Base-by-base conservation (phyloP, 352 stramenopile species). In the Pythium utonaiense region DNA sequence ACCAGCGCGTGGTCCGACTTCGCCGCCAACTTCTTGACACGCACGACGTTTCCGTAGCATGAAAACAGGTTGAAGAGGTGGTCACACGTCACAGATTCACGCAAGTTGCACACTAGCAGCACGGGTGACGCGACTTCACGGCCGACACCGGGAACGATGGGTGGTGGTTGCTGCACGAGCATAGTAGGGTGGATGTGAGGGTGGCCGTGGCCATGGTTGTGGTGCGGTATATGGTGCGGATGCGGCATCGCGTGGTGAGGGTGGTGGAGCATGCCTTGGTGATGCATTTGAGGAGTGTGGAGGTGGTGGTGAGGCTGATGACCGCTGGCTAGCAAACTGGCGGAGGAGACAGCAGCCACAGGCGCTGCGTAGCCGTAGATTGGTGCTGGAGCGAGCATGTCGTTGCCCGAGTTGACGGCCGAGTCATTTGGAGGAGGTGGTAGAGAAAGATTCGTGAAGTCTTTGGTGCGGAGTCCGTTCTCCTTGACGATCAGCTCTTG, bases 51-150 rank as follows among this genome's bases (percentile, higher is more conserved):
- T 19, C 78, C 78, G 33, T 88, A 88, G 52, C 76, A 88, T 19
- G 78, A 88, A 28, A 88, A 88, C 16, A 88, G 56, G 49, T 88
- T 84, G 73, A 88, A 88, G 2, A 88, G 42, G 22, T 83, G 66
- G 49, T 88, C 77, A 60, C 78, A 88, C 17, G 76, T 75, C 53
- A 85, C 66, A 27, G 61, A 70, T 28, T 83, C 70, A 28, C 69
- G 69, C 14, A 88, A 51, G 42, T 83, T 88, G 66, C 71, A 83
- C 21, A 82, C 75, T 9, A 86, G 69, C 40, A 88, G 64, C 25
- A 88, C 78, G 2, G 75, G 74, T 22, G 78, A 85, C 17, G 70
- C 57, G 6, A 58, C 57, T 12, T 78, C 74, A 13, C 64, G 66
- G 4, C 55, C 55, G 16, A 57, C 52, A 10, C 57, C 57, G 7